phyloP scores from a whole-genome alignment of 345 rosid species.

The Eucalyptus erythrocorys region DNA sequence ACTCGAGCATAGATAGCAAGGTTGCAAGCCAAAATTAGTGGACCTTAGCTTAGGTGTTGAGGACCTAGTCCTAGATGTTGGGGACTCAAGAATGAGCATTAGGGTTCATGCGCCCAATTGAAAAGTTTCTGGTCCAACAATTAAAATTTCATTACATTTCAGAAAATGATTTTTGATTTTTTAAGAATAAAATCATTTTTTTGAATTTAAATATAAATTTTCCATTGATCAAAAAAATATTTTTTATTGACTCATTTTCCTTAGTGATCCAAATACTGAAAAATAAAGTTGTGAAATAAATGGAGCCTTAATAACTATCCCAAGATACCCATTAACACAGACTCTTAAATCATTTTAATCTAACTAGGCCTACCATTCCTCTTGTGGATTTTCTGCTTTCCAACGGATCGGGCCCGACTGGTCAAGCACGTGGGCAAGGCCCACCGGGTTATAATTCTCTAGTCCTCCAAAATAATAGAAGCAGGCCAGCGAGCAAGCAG shows the following conservation, averaged over 20 bases:
- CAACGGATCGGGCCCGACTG: not conserved
- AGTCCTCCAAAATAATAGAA: not conserved
- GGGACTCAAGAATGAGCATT: not conserved
- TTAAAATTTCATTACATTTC: no score
- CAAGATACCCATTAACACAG: not conserved
- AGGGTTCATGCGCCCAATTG: not conserved
- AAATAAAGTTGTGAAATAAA: no score
- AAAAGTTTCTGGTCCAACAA: not conserved
- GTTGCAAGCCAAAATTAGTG: no score
- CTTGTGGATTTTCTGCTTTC: not conserved
- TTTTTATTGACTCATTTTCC: no score
- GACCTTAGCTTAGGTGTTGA: not conserved
- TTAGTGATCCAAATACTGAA: no score
- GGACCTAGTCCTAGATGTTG: not conserved
- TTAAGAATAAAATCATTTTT: no score
- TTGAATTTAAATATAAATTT: no score
- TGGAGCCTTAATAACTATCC: not conserved
- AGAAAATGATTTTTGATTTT: no score
- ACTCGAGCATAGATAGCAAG: accelerated
- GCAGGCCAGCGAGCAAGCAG: not conserved
- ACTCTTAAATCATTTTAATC: not conserved
- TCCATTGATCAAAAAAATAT: no score
- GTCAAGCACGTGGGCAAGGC: not conserved
- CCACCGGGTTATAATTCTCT: not conserved
- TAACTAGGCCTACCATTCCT: not conserved